These are phyloP conservation scores for Leishmania turanica DNA, from an alignment of 208 protist genomes.

Conservation along the genomic window DNA sequence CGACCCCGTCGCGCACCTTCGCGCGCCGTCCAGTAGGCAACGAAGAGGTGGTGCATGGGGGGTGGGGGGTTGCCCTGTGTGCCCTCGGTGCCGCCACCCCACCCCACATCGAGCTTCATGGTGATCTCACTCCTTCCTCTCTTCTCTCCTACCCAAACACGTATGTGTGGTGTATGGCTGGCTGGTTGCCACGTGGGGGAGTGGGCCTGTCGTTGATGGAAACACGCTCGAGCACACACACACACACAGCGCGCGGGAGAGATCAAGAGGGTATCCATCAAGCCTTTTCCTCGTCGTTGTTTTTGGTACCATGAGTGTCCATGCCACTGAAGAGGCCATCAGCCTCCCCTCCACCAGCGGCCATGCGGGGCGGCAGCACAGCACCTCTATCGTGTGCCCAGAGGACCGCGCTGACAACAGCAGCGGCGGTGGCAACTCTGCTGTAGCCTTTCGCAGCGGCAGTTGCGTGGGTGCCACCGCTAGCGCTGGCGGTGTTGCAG, in stretches of 20 bases:
- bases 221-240: background rate
- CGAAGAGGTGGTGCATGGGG: background rate
- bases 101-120: background rate
- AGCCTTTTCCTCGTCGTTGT: background rate
- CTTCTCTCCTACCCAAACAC: background rate
- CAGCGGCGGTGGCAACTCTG: background rate
- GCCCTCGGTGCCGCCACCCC: background rate
- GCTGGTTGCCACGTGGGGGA: background rate
- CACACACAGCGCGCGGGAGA: background rate
- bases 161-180: conserved; percentile 1
- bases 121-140: background rate
- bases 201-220: background rate
- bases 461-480: background rate
- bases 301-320: background rate
- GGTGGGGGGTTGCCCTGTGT: background rate
- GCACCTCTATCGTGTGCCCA: conserved; percentile 16
- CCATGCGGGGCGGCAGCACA: conserved; percentile 17
- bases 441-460: background rate
- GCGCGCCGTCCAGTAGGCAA: background rate
- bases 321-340: conserved; percentile 4
- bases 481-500: background rate
- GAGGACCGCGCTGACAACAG: conserved; percentile 14
- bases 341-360: background rate
- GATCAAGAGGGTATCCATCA: background rate
- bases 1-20: background rate